Evolutionary conservation across 768 basidiomycete species (phyloP).

Genomic region (Russula emetica): DNA sequence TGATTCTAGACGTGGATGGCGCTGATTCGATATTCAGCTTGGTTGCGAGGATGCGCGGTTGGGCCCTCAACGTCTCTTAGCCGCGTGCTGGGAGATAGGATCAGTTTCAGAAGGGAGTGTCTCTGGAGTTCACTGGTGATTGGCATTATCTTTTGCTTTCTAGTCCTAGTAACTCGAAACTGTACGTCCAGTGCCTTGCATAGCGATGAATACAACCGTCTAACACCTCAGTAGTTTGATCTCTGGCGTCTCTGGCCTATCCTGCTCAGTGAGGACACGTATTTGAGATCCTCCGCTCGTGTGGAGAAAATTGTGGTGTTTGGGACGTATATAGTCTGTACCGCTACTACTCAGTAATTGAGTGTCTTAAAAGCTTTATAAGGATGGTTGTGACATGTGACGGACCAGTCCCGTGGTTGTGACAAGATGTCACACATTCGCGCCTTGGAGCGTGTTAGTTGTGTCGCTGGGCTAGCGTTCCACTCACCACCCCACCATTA

Average conservation of each 20-base stretch:
- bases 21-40: constrained; percentile 16
- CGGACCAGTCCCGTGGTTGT: background rate
- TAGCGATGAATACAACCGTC: background rate
- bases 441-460: background rate
- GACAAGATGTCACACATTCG: background rate
- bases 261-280: background rate
- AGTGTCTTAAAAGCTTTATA: too few relatives aligned
- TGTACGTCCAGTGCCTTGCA: background rate
- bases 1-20: constrained; percentile 6
- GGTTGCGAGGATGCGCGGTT: constrained; percentile 20
- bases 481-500: background rate
- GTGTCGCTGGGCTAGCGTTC: background rate
- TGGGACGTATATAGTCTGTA: background rate
- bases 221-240: background rate
- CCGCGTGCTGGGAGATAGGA: background rate
- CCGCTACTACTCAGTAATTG: background rate
- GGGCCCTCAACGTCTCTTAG: background rate
- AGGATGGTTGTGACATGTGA: background rate
- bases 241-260: background rate
- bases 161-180: background rate
- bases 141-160: background rate
- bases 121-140: background rate
- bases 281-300: background rate
- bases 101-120: background rate
- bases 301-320: background rate